Evolutionary conservation across 169 alveolate genomes (phyloP).

Genomic region (Plasmodium reichenowi): DNA sequence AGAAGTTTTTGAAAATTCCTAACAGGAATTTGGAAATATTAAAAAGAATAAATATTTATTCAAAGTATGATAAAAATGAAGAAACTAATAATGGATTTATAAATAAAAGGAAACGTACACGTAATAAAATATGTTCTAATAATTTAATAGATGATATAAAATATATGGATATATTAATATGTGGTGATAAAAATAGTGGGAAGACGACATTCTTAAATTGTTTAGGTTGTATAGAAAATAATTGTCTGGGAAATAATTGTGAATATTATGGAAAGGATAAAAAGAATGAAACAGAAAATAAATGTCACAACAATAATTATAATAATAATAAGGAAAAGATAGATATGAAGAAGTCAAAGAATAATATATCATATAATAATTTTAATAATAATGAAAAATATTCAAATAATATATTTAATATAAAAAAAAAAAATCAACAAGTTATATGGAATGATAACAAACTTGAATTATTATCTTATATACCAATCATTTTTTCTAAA

Average conservation of each 20-base stretch:
- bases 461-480: slow-evolving; percentile 45
- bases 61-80: not conserved
- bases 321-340: not conserved
- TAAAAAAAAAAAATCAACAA: slow-evolving; percentile 2
- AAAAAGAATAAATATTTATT: slow-evolving; percentile 31
- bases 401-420: too few species aligned
- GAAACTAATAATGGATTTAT: not conserved
- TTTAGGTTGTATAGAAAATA: slow-evolving; percentile 47
- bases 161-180: slow-evolving; percentile 63
- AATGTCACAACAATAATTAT: not conserved
- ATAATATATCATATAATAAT: not conserved
- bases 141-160: slow-evolving; percentile 38
- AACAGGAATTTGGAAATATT: slow-evolving; percentile 8
- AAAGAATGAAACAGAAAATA: too few species aligned
- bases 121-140: not conserved
- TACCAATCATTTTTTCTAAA: slow-evolving; percentile 63
- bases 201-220: slow-evolving; percentile 64
- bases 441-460: slow-evolving; percentile 53
- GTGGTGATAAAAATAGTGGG: slow-evolving; percentile 73
- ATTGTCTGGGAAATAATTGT: not conserved
- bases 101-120: not conserved
- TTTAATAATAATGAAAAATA: not conserved
- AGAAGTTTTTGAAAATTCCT: slow-evolving; percentile 19
- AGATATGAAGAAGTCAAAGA: not conserved
- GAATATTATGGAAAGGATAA: not conserved